These are phyloP conservation scores for Colletotrichum horii DNA, from an alignment of 2,329 filamentous ascomycete genomes.

Conservation along the genomic window DNA sequence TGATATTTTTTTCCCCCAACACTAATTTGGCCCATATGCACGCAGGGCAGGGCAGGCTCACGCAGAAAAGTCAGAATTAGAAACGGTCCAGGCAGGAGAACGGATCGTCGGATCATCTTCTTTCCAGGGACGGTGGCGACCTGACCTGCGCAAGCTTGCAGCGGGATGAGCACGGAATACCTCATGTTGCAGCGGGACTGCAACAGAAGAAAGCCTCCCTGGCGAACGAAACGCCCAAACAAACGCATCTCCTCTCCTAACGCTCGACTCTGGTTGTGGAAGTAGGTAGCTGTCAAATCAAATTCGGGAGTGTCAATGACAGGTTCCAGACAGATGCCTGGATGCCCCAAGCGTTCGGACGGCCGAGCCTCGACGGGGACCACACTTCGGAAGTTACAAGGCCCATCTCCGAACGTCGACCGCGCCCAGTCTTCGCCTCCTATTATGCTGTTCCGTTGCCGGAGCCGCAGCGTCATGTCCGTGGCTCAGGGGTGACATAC, in stretches of 20 bases:
- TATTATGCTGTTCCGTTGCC: background rate
- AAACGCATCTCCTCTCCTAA: background rate
- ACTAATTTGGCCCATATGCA: background rate
- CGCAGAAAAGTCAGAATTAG: background rate
- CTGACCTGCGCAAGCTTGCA: background rate
- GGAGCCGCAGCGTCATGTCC: background rate
- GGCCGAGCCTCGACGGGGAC: background rate
- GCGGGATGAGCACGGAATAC: background rate
- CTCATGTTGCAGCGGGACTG: background rate
- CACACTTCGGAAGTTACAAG: background rate
- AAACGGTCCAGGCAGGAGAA: background rate
- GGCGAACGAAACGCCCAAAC: background rate
- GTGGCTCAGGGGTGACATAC: background rate
- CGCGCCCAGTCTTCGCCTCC: background rate
- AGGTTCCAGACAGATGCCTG: background rate
- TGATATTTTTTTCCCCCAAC: background rate
- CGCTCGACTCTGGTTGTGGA: background rate
- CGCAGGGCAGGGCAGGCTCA: background rate
- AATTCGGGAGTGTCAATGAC: background rate
- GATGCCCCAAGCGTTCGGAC: constrained; percentile 15
- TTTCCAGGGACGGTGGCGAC: background rate
- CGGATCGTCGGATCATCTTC: background rate
- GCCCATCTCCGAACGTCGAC: background rate
- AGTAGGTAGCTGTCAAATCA: background rate
- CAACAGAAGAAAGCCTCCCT: background rate